A percentile compares a stretch with the other conserved stretches of the same genome.
Evolutionary conservation across 78 protist genomes (phyloP).

Genomic region (Protostelium mycophagum): DNA sequence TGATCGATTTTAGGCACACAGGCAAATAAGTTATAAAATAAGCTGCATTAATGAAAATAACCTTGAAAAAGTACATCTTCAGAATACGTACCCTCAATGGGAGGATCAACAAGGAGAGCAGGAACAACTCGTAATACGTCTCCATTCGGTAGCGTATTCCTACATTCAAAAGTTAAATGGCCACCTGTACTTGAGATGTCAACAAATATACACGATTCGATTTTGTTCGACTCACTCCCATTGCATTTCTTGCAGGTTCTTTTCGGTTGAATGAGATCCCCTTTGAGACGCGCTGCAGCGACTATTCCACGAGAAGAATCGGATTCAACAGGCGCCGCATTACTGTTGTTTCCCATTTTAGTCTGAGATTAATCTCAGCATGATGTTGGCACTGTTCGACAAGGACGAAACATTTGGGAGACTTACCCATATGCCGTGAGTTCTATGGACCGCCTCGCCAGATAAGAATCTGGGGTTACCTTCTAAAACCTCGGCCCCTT

Average conservation of each 20-base stretch:
- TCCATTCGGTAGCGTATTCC: no score
- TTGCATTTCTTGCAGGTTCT: background rate
- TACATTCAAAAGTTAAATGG: no score
- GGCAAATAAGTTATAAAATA: no score
- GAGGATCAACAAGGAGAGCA: no score
- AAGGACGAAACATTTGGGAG: background rate
- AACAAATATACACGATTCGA: no score
- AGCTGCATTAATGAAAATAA: no score
- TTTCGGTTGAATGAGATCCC: background rate
- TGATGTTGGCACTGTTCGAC: background rate
- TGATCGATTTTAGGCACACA: no score
- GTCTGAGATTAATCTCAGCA: background rate
- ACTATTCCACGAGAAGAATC: background rate
- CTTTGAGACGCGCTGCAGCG: background rate
- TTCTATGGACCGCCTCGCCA: background rate
- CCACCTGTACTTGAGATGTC: no score
- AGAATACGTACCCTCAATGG: no score
- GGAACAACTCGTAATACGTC: no score
- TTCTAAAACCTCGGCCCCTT: background rate
- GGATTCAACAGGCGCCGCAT: background rate
- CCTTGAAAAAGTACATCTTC: no score
- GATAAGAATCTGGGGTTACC: background rate
- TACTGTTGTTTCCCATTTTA: background rate
- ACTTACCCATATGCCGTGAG: background rate
- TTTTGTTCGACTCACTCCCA: background rate